Base-by-base conservation (phyloP, 148 eudicot genomes). In the Rhododendron vialii region DNA sequence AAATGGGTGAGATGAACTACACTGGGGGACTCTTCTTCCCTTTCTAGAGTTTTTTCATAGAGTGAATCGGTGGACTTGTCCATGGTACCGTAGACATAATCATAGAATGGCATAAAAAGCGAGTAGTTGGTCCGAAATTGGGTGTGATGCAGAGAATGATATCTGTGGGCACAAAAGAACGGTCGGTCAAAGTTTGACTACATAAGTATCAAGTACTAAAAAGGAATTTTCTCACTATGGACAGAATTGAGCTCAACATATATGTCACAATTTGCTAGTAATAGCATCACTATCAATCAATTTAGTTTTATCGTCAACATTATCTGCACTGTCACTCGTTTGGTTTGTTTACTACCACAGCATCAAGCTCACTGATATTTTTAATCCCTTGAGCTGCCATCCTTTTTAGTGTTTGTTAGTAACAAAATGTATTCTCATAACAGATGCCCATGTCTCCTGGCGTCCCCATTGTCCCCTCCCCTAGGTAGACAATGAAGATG, bases 91-190 rank as follows among this genome's bases (percentile, higher is more conserved):
- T 91, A 90, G 30, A 91, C 65, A 75, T 90, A 91, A 47, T 91
- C 93, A 38, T 91, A 91, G 55, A 90, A 80, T 14, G 93, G 93
- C 93, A 91, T 89, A 89, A 91, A 91, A 15, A 91, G 77, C 7
- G 88, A 89, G 86, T 91, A 91, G 51, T 91, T 91, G 59, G 92
- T 91, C 30, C 92, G 85, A 50, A 90, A 90, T 78, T 89, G 92
- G 18, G 92, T 91, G 84, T 91, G 92, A 61, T 89, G 92, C 28
- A 91, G 85, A 26, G 90, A 86, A 36, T 84, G 87, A 84, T 35
- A 84, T 71, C 86, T 87, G 85, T 20, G 13, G 9, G 48, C 35
- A 78, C 76, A 85, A 48, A 69, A 45, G 43, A 15, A 81, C 2
- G 2, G 5, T 33, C 1, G 2, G 33, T 28, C 50, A 50, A 51